phyloP scores from a whole-genome alignment of 164 flowering plant species.

The Saururus chinensis region DNA sequence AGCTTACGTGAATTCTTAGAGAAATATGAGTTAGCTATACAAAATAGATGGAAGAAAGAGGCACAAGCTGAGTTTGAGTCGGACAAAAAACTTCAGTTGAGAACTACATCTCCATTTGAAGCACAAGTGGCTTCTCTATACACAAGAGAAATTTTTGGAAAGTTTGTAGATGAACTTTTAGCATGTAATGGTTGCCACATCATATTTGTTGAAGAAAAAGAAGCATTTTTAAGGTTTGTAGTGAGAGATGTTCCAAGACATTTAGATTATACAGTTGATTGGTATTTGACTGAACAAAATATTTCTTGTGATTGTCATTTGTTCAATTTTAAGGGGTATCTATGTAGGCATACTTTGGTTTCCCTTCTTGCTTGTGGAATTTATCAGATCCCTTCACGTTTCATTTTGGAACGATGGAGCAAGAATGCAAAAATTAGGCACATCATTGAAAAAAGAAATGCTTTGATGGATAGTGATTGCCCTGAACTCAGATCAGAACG shows the following conservation, averaged over 20 bases:
- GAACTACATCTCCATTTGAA: slow-evolving; percentile 6
- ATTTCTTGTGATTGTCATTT: slow-evolving; percentile 70
- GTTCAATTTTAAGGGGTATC: slow-evolving; percentile 78
- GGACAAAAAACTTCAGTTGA: background rate
- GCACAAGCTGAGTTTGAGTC: slow-evolving; percentile 1
- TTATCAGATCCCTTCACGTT: no score
- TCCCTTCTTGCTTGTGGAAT: no score
- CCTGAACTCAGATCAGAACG: no score
- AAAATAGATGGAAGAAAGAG: slow-evolving; percentile 2
- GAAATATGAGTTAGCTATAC: slow-evolving; percentile 3
- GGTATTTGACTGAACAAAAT: slow-evolving; percentile 46
- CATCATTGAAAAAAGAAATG: no score
- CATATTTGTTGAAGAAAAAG: slow-evolving; percentile 44
- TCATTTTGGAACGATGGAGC: no score
- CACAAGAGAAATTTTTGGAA: no score
- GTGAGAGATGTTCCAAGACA: slow-evolving; percentile 71
- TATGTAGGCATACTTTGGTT: slow-evolving; percentile 46
- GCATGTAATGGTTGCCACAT: no score
- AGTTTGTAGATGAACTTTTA: no score
- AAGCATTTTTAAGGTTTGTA: slow-evolving; percentile 37
- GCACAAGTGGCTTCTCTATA: no score
- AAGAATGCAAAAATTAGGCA: no score
- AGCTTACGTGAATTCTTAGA: background rate
- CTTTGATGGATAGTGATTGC: no score
- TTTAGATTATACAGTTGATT: slow-evolving; percentile 49